Evolutionary conservation across 2,329 filamentous ascomycete genomes (phyloP), one percentile per base, ranked within the genome.

Genomic region (Trichophyton equinum): DNA sequence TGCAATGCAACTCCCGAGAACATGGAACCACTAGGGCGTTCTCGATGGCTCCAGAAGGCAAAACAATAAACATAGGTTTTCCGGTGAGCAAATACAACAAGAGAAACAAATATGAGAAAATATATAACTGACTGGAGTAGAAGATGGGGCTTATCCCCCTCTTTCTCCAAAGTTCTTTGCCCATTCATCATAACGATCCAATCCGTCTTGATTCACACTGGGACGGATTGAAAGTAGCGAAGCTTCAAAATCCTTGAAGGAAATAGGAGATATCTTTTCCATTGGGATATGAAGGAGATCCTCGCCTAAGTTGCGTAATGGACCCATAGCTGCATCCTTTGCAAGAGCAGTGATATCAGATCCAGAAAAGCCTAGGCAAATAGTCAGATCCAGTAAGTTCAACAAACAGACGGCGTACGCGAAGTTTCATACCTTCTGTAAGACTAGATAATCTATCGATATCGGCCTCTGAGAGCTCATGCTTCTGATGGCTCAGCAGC

Each of bases 271-370:
- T 66, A 99, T 97, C 67, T 97, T 85, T 63, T 99, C 94, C 82
- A 94, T 95, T 0, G 87, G 88, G 80, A 95, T 97, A 65, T 89
- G 85, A 38, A 99, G 79, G 33, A 99, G 77, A 46, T 88, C 89
- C 72, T 97, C 94, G 27, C 94, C 94, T 1, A 97, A 78, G 59
- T 90, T 92, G 36, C 94, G 84, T 11, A 99, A 78, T 0, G 94
- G 94, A 0, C 94, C 92, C 94, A 99, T 99, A 2, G 94, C 94
- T 7, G 94, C 94, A 71, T 99, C 94, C 75, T 99, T 99, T 6
- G 94, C 94, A 7, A 99, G 79, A 1, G 94, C 91, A 22, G 94
- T 97, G 65, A 99, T 96, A 69, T 99, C 94, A 1, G 91, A 96
- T 51, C 94, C 94, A 7, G 91, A 96, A 75, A 96, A 99, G n/a